phyloP scores from a whole-genome alignment of 2,329 filamentous ascomycete genomes.

The Fusarium hainanense region DNA sequence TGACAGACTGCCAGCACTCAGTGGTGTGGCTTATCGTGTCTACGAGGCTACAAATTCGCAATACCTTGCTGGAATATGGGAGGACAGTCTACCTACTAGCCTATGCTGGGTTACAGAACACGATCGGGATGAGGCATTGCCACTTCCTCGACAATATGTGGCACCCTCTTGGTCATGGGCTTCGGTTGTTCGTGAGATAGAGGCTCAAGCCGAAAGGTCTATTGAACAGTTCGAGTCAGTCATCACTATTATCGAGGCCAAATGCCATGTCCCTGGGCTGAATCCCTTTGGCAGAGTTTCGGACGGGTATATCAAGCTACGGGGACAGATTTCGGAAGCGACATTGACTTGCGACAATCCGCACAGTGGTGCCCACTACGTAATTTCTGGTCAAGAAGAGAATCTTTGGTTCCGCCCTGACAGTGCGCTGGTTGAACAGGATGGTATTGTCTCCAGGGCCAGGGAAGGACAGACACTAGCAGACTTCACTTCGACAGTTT shows the following conservation, averaged over 20 bases:
- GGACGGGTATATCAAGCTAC: neutral
- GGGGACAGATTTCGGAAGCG: neutral
- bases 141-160: neutral
- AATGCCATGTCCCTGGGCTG: neutral
- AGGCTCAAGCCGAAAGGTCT: too few species aligned
- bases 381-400: too few species aligned
- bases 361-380: neutral
- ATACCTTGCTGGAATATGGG: neutral
- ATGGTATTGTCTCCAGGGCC: neutral
- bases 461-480: neutral
- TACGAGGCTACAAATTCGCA: neutral
- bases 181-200: neutral
- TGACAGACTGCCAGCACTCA: neutral
- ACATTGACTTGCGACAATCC: neutral
- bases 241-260: neutral
- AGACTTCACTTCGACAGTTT: neutral
- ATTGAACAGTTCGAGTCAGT: neutral
- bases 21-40: neutral
- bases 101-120: too few species aligned
- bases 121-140: too few species aligned
- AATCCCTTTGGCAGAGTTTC: neutral
- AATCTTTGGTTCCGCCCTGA: neutral
- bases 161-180: constrained; percentile 1
- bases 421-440: neutral
- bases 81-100: neutral